phyloP scores from a whole-genome alignment of 1,139 yeast species.

The Yamadazyma taylorii region DNA sequence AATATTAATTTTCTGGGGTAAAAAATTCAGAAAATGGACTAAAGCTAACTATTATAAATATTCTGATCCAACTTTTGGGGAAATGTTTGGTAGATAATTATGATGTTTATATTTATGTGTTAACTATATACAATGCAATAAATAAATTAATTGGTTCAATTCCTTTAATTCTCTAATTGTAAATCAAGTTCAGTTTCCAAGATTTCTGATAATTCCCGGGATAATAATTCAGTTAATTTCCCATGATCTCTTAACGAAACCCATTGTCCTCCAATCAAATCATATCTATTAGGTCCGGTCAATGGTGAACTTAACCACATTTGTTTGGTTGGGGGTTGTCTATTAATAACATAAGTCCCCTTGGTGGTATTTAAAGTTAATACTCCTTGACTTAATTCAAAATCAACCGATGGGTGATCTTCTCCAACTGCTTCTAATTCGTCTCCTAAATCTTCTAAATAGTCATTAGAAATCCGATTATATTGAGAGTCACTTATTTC shows the following conservation, averaged over 20 bases:
- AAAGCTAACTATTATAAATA: conserved; percentile 22
- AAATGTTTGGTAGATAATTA: conserved; percentile 7
- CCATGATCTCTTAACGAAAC: conserved; percentile 57
- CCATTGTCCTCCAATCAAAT: conserved; percentile 60
- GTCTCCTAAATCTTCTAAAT: conserved; percentile 64
- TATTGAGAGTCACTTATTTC: conserved; percentile 50
- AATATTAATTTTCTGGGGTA: conserved; percentile 42
- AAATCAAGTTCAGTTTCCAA: conserved; percentile 25
- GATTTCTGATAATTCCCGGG: conserved; percentile 47
- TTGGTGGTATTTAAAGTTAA: conserved; percentile 61
- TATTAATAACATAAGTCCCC: conserved; percentile 86
- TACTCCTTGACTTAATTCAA: conserved; percentile 85
- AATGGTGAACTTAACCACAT: conserved; percentile 90
- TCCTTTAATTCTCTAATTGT: conserved; percentile 18
- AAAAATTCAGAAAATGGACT: conserved; percentile 37
- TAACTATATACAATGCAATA: conserved; percentile 3
- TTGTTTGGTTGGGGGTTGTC: conserved; percentile 92
- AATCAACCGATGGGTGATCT: conserved; percentile 59
- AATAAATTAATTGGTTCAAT: conserved; percentile 1
- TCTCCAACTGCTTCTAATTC: conserved; percentile 66
- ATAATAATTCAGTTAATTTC: conserved; percentile 47
- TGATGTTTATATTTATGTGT: background rate
- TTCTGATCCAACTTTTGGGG: conserved; percentile 19
- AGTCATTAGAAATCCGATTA: conserved; percentile 56
- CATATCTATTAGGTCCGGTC: conserved; percentile 84